Base-by-base conservation (phyloP, 257 asterid genomes). In the Capsicum baccatum region DNA sequence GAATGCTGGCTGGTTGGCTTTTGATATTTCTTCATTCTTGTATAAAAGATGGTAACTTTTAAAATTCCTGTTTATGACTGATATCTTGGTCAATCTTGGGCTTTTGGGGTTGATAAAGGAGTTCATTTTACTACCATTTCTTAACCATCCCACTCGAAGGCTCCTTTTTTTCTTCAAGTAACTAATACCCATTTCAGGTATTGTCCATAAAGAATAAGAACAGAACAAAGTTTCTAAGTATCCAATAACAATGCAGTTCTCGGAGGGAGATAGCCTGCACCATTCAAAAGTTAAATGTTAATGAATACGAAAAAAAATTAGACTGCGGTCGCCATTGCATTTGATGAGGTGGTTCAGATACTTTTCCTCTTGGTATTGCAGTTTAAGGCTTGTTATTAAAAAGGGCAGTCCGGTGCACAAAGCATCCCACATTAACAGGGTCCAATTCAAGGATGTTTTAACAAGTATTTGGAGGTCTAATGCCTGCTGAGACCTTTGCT, bases 1-100 rank as follows among this genome's bases (percentile, higher is more conserved):
- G 33, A 68, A 68, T 83, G 69, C 9, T 66, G 47, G 55, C 9
- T 52, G 68, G 66, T 6, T 50, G 19, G 55, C 50, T 78, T 21
- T 54, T 78, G 81, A 52, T 76, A 9, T 76, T 67, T 83, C 3
- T 52, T 17, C 37, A 67, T 71, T 66, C 17, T 83, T 52, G 37
- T 67, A 44, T 52, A 14, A 67, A 83, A 52, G 58, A 63, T 82
- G 66, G 21, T 12, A 83, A 52, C 80, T 67, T 54, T 83, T 56
- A 68, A 68, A 66, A 8, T 52, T 76, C 48, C 15, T 68, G 79
- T 83, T 67, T 44, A 35, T 50, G 85, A 48, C 52, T 54, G 14
- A 37, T 35, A 26, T 35, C 19, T 52, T 76, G 81, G 47, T 76
- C n/a, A 76, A 52, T 76, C n/a, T 50, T 52, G 81, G 8, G 47